These are phyloP conservation scores for Arachis stenosperma DNA, from an alignment of 306 rosid species.

Conservation along the genomic window DNA sequence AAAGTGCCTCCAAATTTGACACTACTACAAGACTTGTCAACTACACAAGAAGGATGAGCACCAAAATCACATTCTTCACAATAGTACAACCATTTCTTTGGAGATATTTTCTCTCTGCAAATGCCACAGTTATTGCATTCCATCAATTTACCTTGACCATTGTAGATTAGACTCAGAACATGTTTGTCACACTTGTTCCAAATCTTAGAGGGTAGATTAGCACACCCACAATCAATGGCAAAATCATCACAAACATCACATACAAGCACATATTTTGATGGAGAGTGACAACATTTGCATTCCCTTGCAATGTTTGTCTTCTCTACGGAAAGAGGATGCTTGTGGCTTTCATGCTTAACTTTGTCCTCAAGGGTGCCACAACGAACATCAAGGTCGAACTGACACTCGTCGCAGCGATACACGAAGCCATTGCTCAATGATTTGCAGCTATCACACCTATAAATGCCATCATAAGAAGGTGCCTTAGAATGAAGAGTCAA, in stretches of 20 bases:
- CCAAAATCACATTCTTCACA: slow-evolving; percentile 30
- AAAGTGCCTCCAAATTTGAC: slow-evolving; percentile 22
- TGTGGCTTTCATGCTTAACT: slow-evolving; percentile 1
- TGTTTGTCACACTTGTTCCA: slow-evolving; percentile 37
- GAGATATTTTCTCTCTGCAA: slow-evolving; percentile 21
- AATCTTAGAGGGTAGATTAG: slow-evolving; percentile 16
- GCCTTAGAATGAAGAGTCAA: background rate
- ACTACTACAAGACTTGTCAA: background rate
- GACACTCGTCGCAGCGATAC: slow-evolving; percentile 17
- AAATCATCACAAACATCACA: slow-evolving; percentile 39
- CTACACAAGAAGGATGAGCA: background rate
- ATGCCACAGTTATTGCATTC: slow-evolving; percentile 16
- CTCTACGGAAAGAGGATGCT: background rate
- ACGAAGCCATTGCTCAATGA: slow-evolving; percentile 11
- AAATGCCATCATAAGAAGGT: slow-evolving; percentile 23
- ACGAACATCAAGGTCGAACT: slow-evolving; percentile 21
- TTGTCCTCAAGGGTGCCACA: background rate
- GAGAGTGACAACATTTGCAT: slow-evolving; percentile 13
- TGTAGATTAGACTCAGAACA: slow-evolving; percentile 16
- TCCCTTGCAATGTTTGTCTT: background rate
- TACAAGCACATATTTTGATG: slow-evolving; percentile 20
- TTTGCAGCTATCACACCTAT: slow-evolving; percentile 12
- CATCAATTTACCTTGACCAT: slow-evolving; percentile 13
- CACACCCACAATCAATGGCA: slow-evolving; percentile 37
- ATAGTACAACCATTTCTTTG: slow-evolving; percentile 23